Percentiles rank a stretch among this genome's conserved stretches.
phyloP scores from a whole-genome alignment of 2,329 filamentous ascomycete genomes.

The Ophiostoma australiae region DNA sequence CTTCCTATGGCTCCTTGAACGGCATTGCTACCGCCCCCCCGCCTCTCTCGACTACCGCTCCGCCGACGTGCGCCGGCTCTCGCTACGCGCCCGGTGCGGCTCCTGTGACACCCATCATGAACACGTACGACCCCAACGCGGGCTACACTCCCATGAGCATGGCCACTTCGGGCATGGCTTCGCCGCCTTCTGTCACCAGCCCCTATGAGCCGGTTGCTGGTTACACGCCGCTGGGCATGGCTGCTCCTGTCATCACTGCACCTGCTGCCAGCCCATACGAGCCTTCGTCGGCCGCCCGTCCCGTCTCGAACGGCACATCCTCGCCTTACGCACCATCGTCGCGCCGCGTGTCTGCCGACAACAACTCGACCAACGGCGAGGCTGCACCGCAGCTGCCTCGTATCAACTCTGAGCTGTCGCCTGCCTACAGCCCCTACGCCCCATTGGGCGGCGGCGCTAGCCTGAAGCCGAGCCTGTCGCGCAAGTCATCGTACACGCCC shows the following conservation, averaged over 20 bases:
- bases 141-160: constrained; percentile 21
- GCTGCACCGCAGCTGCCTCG: constrained; percentile 24
- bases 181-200: constrained; percentile 21
- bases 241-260: constrained; percentile 10
- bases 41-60: constrained; percentile 33
- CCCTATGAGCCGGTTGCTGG: constrained; percentile 31
- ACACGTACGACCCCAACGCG: constrained; percentile 27
- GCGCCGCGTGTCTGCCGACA: constrained; percentile 22
- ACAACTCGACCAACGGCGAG: constrained; percentile 18
- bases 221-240: constrained; percentile 29
- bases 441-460: constrained; percentile 27
- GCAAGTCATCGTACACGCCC: constrained; percentile 31
- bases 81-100: constrained; percentile 44
- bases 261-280: constrained; percentile 29
- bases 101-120: constrained; percentile 11
- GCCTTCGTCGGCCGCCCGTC: not conserved
- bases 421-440: constrained; percentile 35
- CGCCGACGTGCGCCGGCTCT: constrained; percentile 45
- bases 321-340: constrained; percentile 17
- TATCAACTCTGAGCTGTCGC: constrained; percentile 40
- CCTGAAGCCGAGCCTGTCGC: constrained; percentile 23
- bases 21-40: constrained; percentile 22
- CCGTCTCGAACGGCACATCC: not conserved
- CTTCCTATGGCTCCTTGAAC: constrained; percentile 34
- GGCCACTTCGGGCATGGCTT: constrained; percentile 9